These are phyloP conservation scores for Austroboletus niveus DNA, from an alignment of 1,284 basidiomycete species.

Conservation along the genomic window DNA sequence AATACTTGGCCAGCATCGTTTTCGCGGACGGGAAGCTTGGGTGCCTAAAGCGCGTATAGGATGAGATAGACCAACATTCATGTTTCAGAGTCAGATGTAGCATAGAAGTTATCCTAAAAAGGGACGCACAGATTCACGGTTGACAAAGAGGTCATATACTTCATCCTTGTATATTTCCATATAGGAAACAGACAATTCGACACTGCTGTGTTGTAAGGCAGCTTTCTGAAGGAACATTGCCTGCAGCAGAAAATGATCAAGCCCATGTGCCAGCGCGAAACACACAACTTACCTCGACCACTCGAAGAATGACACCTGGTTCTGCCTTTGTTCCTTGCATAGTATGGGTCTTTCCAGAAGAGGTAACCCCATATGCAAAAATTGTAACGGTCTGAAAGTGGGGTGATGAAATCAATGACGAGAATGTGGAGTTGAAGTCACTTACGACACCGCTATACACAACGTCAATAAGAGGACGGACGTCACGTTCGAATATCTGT, in stretches of 20 bases:
- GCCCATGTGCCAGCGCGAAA: not conserved
- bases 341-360: slow-evolving; percentile 81
- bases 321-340: slow-evolving; percentile 74
- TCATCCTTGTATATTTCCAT: slow-evolving; percentile 89
- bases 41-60: slow-evolving; percentile 44
- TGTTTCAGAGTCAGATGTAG: not conserved
- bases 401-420: not conserved
- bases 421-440: slow-evolving; percentile 2
- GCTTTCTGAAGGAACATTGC: slow-evolving; percentile 50
- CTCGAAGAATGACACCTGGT: slow-evolving; percentile 79
- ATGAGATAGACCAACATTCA: not conserved
- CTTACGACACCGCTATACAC: slow-evolving; percentile 69
- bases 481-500: slow-evolving; percentile 68
- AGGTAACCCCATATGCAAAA: slow-evolving; percentile 81
- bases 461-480: slow-evolving; percentile 65
- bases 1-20: slow-evolving; percentile 74
- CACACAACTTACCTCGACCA: slow-evolving; percentile 51
- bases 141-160: slow-evolving; percentile 76
- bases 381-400: slow-evolving; percentile 65
- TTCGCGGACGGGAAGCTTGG: slow-evolving; percentile 78
- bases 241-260: slow-evolving; percentile 28
- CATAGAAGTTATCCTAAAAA: not conserved
- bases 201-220: slow-evolving; percentile 35
- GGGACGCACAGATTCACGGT: slow-evolving; percentile 55
- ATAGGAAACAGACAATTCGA: slow-evolving; percentile 62